A percentile compares a stretch with the other conserved stretches of the same genome.
phyloP scores from a whole-genome alignment of 768 basidiomycete species.

The Grammothele lineata region DNA sequence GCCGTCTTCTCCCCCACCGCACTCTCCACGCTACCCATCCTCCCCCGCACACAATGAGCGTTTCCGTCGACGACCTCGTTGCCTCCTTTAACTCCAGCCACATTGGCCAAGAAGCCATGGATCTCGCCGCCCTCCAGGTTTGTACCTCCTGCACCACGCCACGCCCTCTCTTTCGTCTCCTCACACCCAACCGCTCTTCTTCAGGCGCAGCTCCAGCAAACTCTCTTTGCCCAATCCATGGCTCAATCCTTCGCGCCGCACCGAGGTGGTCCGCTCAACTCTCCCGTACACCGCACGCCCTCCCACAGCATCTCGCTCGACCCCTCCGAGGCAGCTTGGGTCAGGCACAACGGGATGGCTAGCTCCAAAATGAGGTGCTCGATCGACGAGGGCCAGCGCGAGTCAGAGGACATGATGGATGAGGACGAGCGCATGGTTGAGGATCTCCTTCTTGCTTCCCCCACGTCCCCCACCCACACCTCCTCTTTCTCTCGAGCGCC shows the following conservation, averaged over 20 bases:
- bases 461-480: slow-evolving; percentile 13
- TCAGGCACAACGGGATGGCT: slow-evolving; percentile 1
- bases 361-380: slow-evolving; percentile 18
- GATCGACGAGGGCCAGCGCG: slow-evolving; percentile 26
- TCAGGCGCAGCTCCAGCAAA: slow-evolving; percentile 44
- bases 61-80: slow-evolving; percentile 48
- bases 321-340: slow-evolving; percentile 16
- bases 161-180: slow-evolving; percentile 2
- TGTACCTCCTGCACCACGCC: not conserved
- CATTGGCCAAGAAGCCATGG: slow-evolving; percentile 51
- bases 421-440: slow-evolving; percentile 44
- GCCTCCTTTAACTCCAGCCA: slow-evolving; percentile 42
- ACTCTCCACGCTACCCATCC: not conserved
- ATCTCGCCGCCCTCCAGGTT: slow-evolving; percentile 47
- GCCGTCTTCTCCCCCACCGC: not conserved
- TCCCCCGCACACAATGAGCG: too few species aligned
- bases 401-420: slow-evolving; percentile 36
- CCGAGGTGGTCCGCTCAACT: slow-evolving; percentile 5
- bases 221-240: slow-evolving; percentile 33
- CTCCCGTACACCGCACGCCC: slow-evolving; percentile 23
- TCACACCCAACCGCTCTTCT: not conserved
- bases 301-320: slow-evolving; percentile 24
- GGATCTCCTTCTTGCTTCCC: slow-evolving; percentile 38
- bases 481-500: slow-evolving; percentile 17
- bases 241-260: slow-evolving; percentile 5